Evolutionary conservation across 2,329 filamentous ascomycete species (phyloP).

Genomic region (Penicillium sp.): DNA sequence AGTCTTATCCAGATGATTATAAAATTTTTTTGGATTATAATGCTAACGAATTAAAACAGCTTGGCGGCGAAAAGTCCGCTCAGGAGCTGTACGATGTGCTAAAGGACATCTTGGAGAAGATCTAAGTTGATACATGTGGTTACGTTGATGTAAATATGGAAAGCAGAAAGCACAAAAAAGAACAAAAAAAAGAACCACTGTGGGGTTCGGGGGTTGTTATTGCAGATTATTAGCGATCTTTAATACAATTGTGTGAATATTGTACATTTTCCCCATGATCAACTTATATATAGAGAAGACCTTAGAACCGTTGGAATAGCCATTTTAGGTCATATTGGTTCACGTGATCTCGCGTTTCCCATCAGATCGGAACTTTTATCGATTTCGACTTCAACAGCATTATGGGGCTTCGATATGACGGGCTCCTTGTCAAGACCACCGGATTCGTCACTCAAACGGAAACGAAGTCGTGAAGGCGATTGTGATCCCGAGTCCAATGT

Average conservation of each 20-base stretch:
- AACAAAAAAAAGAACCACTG: neutral
- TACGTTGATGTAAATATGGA: neutral
- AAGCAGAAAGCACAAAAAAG: neutral
- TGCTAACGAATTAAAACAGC: neutral
- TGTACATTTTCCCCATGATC: too few relatives aligned
- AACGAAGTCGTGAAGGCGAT: slow-evolving; percentile 13
- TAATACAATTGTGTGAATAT: neutral
- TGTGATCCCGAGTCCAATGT: neutral
- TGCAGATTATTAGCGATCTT: neutral
- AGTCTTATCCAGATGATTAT: slow-evolving; percentile 12
- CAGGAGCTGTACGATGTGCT: neutral
- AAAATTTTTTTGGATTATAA: neutral
- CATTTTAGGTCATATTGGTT: slow-evolving; percentile 23
- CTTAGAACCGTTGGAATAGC: slow-evolving; percentile 14
- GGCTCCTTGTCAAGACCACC: slow-evolving; percentile 4
- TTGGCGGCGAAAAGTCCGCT: neutral
- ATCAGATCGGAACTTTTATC: neutral
- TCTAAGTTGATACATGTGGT: neutral
- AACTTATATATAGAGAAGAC: neutral
- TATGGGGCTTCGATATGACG: slow-evolving; percentile 29
- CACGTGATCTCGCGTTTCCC: slow-evolving; percentile 18
- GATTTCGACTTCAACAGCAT: neutral
- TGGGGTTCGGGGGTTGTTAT: neutral
- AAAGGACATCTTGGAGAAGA: neutral
- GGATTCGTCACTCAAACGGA: slow-evolving; percentile 16